phyloP scores from a whole-genome alignment of 2,329 filamentous ascomycete species.

The Trichoderma pleuroti region DNA sequence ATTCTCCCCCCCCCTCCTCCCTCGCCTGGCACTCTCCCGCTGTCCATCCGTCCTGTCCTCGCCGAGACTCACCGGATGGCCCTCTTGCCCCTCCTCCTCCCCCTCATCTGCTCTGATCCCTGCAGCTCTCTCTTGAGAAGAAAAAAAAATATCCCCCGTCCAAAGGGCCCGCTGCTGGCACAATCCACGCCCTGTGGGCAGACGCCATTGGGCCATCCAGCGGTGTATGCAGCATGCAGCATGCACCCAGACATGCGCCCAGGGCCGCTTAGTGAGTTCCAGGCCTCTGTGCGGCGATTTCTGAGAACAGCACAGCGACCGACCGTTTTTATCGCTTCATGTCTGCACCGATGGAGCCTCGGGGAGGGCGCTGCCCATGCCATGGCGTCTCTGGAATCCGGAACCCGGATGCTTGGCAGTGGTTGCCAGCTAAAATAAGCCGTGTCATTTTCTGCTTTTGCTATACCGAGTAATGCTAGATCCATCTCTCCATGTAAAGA shows the following conservation, averaged over 20 bases:
- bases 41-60: not conserved
- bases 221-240: constrained; percentile 15
- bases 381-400: constrained; percentile 2
- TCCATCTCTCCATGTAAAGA: not conserved
- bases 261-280: constrained; percentile 14
- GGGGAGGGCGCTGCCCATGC: constrained; percentile 5
- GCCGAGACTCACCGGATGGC: constrained; percentile 15
- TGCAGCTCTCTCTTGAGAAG: not conserved
- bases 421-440: not conserved
- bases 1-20: not conserved
- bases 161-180: constrained; percentile 6
- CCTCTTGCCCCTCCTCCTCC: constrained; percentile 13
- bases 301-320: constrained; percentile 8
- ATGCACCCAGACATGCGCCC: constrained; percentile 12
- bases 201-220: constrained; percentile 5
- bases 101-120: constrained; percentile 11
- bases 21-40: not conserved
- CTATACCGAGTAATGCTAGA: not conserved
- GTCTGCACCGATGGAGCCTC: not conserved
- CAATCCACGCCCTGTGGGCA: constrained; percentile 9
- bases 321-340: not conserved
- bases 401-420: constrained; percentile 9
- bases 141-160: not conserved
- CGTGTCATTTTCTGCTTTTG: not conserved
- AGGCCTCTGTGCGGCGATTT: constrained; percentile 14